Conservation (phyloP, 805 yeast species). For the Ogataea dorogensis region DNA sequence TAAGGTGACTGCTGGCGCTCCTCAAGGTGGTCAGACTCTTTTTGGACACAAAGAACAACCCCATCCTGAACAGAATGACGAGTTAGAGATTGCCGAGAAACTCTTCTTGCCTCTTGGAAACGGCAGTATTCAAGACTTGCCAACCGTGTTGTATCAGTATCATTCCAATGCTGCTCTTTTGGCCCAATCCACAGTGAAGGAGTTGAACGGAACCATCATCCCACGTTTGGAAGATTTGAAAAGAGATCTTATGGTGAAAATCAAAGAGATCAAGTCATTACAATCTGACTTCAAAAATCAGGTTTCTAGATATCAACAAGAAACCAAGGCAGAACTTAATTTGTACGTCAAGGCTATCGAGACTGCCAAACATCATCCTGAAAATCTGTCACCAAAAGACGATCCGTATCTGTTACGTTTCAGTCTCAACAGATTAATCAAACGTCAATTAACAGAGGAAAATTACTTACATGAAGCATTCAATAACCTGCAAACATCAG, state of each 20-base stretch:
- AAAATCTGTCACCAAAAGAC: slow-evolving; percentile 47
- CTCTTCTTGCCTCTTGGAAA: slow-evolving; percentile 76
- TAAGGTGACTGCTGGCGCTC: slow-evolving; percentile 22
- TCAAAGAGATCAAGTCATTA: slow-evolving; percentile 79
- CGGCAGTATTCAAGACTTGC: slow-evolving; percentile 81
- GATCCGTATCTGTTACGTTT: slow-evolving; percentile 84
- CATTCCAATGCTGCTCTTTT: slow-evolving; percentile 59
- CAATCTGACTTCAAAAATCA: slow-evolving; percentile 83
- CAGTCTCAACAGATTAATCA: slow-evolving; percentile 71
- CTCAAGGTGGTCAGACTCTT: slow-evolving; percentile 7
- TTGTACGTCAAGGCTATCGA: slow-evolving; percentile 64
- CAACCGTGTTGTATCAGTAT: slow-evolving; percentile 53
- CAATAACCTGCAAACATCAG: slow-evolving; percentile 81
- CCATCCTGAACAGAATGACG: slow-evolving; percentile 28
- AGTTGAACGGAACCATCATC: slow-evolving; percentile 56
- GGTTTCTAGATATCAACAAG: slow-evolving; percentile 64
- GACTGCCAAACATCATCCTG: slow-evolving; percentile 49
- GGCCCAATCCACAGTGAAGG: slow-evolving; percentile 59
- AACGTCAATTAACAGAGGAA: slow-evolving; percentile 77
- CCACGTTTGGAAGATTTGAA: slow-evolving; percentile 68
- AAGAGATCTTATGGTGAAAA: slow-evolving; percentile 76
- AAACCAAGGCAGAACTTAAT: slow-evolving; percentile 56
- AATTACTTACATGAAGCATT: slow-evolving; percentile 86
- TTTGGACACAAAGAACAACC: slow-evolving; percentile 20
- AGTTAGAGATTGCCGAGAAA: slow-evolving; percentile 37